phyloP scores from a whole-genome alignment of 1,284 basidiomycete species.

The Pseudomicrostroma phylloplanum region DNA sequence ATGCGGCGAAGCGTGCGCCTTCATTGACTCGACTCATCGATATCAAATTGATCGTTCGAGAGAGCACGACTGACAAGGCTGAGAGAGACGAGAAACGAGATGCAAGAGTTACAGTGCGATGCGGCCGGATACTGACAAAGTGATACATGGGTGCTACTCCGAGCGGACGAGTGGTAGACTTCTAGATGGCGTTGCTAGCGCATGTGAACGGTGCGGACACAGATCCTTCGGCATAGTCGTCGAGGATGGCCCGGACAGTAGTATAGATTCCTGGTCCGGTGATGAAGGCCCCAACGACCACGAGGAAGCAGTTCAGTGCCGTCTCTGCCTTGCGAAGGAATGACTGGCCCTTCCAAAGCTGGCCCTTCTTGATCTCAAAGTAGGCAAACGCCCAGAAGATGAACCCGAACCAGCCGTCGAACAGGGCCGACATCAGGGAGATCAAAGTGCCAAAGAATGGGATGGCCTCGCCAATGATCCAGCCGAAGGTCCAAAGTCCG shows the following conservation, averaged over 20 bases:
- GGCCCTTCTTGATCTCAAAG: slow-evolving; percentile 52
- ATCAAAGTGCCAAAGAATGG: slow-evolving; percentile 56
- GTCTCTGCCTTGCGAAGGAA: slow-evolving; percentile 33
- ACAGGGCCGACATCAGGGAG: slow-evolving; percentile 51
- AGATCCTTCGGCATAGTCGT: slow-evolving; percentile 45
- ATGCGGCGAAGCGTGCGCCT: too few species aligned
- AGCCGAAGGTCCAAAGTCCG: slow-evolving; percentile 60
- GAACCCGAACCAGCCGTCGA: slow-evolving; percentile 51
- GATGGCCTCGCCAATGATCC: slow-evolving; percentile 58
- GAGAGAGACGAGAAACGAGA: too few species aligned
- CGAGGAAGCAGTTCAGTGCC: slow-evolving; percentile 52
- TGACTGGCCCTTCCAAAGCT: slow-evolving; percentile 34
- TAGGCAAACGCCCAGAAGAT: slow-evolving; percentile 55
- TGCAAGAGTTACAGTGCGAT: too few species aligned
- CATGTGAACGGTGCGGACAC: slow-evolving; percentile 39
- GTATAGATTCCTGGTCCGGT: slow-evolving; percentile 54
- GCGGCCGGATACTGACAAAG: too few species aligned
- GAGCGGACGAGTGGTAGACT: too few species aligned
- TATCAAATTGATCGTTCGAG: too few species aligned
- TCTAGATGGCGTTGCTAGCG: slow-evolving; percentile 10
- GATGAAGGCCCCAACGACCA: slow-evolving; percentile 50
- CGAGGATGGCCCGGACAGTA: slow-evolving; percentile 54
- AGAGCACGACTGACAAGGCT: too few species aligned
- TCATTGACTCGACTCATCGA: too few species aligned
- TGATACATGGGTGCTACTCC: too few species aligned